Evolutionary conservation across 2,329 filamentous ascomycete genomes (phyloP), one percentile per base, ranked within the genome.

Genomic region (Epichloe elymi): DNA sequence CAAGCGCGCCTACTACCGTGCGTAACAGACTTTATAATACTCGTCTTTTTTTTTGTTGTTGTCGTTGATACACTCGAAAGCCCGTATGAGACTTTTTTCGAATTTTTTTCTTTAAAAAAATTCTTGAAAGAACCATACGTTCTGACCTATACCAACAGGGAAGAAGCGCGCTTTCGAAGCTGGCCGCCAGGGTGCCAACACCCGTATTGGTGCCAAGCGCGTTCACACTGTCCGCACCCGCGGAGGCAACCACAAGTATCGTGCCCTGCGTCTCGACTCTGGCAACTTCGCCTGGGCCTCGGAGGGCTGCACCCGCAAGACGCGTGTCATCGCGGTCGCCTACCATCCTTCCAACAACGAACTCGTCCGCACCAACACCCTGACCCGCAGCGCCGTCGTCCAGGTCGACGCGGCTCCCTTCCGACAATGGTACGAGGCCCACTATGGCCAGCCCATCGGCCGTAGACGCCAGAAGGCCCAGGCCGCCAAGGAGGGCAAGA

Each of bases 271-370:
- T 76, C 87, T 98, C 78, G 93, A 98, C 73, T 85, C 88, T 61
- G 93, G 93, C 72, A 98, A 98, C 85, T 98, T 97, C 78, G 90
- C 90, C 67, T 98, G 93, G 93, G 91, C 88, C 68, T 96, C 89
- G 62, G 93, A 98, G 82, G 90, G 91, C 69, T 80, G 89, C 75
- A 87, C 91, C 76, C 91, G 93, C 84, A 98, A 98, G 85, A 89
- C 88, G 75, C 93, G 94, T 80, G 87, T 98, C 73, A 96, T 98
- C 73, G 89, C 80, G 68, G 94, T 98, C 76, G 86, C 85, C 72
- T 98, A 89, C 87, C 94, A 98, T 78, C 94, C 93, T 58, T 96
- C 91, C 73, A 98, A 98, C 90, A 98, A 98, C 88, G 93, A 98
- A 80, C 83, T 98, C 65, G 90, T 98, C 80, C 93, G 93, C 71